phyloP scores from a whole-genome alignment of 805 yeast genomes.

The Alloascoidea hylecoeti region DNA sequence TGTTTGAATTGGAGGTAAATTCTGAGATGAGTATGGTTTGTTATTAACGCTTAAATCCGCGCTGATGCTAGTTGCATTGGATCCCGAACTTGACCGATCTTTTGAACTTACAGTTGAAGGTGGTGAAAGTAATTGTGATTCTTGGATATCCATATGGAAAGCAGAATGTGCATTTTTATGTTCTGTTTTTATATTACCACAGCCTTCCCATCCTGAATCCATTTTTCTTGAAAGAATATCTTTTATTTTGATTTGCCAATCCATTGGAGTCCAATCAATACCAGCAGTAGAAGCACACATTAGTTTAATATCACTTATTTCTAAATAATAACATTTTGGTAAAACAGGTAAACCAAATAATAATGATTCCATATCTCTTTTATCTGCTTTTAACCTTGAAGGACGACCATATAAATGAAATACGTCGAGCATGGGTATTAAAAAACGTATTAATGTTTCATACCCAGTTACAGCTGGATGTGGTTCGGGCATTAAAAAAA shows the following conservation, averaged over 20 bases:
- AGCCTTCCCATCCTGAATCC: constrained; percentile 2
- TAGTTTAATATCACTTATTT: constrained; percentile 29
- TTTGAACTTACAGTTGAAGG: background rate
- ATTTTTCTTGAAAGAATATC: constrained; percentile 1
- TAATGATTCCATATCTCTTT: constrained; percentile 35
- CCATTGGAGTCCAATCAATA: background rate
- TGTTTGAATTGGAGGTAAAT: background rate
- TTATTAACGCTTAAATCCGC: too few species aligned
- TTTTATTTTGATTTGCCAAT: background rate
- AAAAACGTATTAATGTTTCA: constrained; percentile 54
- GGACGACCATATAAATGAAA: constrained; percentile 59
- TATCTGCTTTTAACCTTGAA: constrained; percentile 39
- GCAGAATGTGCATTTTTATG: background rate
- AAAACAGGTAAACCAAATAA: constrained; percentile 54
- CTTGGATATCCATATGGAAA: background rate
- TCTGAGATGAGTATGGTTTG: too few species aligned
- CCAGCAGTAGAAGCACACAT: background rate
- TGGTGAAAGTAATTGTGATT: background rate
- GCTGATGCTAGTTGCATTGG: too few species aligned
- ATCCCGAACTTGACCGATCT: background rate
- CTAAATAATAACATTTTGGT: constrained; percentile 47
- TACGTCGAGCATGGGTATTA: constrained; percentile 48
- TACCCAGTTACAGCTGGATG: constrained; percentile 57
- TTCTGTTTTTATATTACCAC: constrained; percentile 2
- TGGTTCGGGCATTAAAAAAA: constrained; percentile 51